Evolutionary conservation across 2,329 filamentous ascomycete genomes (phyloP).

Genomic region (Coleophoma crateriformis): DNA sequence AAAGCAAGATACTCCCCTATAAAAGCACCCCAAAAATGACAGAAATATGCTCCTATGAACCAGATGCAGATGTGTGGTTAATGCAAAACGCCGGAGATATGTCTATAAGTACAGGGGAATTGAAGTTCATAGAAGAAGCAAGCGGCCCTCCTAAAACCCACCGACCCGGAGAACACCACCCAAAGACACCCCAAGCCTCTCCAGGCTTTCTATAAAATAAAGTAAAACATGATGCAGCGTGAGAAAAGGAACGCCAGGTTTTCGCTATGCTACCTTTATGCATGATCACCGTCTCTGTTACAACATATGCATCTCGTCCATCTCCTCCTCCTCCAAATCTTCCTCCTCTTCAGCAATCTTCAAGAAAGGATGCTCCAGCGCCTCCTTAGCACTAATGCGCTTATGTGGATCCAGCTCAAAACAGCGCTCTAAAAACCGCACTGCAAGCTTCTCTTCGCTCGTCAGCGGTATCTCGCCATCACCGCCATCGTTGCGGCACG

Average conservation of each 20-base stretch:
- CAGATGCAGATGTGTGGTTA: constrained; percentile 3
- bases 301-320: constrained; percentile 45
- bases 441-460: constrained; percentile 64
- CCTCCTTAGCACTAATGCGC: constrained; percentile 70
- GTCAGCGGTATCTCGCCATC: constrained; percentile 47
- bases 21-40: no score
- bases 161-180: no score
- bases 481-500: constrained; percentile 62
- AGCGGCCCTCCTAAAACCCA: no score
- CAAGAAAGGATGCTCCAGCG: constrained; percentile 68
- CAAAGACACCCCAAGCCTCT: no score
- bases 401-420: constrained; percentile 72
- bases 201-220: no score
- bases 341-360: constrained; percentile 39
- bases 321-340: constrained; percentile 34
- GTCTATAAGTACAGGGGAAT: no score
- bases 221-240: no score
- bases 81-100: constrained; percentile 2
- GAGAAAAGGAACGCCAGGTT: no score
- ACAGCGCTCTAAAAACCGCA: constrained; percentile 66
- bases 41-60: background rate
- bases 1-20: no score
- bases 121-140: no score
- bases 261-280: no score
- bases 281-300: constrained; percentile 2